phyloP scores from a whole-genome alignment of 2,329 filamentous ascomycete species.

The Colletotrichum viniferum region DNA sequence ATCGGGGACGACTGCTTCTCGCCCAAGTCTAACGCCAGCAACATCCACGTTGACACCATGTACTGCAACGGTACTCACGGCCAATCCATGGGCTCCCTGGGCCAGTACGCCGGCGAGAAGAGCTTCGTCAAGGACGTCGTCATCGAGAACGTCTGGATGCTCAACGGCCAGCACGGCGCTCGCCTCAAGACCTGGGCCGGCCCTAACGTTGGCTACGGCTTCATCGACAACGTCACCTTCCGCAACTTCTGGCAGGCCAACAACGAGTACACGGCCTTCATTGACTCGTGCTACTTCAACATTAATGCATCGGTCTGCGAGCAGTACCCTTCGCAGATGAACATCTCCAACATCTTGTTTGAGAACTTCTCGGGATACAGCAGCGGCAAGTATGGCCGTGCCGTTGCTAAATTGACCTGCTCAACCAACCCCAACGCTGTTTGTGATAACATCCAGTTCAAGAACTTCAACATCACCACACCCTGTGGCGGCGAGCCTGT shows the following conservation, averaged over 20 bases:
- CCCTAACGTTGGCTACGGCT: slow-evolving; percentile 56
- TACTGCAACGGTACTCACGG: slow-evolving; percentile 66
- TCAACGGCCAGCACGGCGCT: slow-evolving; percentile 57
- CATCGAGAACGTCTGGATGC: slow-evolving; percentile 60
- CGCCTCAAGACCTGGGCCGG: slow-evolving; percentile 70
- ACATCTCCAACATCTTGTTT: slow-evolving; percentile 61
- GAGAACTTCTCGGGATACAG: slow-evolving; percentile 60
- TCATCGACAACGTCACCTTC: slow-evolving; percentile 66
- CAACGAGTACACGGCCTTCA: slow-evolving; percentile 66
- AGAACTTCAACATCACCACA: slow-evolving; percentile 57
- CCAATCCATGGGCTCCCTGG: slow-evolving; percentile 64
- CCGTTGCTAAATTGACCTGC: slow-evolving; percentile 58
- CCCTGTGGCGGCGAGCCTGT: slow-evolving; percentile 48
- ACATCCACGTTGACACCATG: slow-evolving; percentile 63
- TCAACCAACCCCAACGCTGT: slow-evolving; percentile 55
- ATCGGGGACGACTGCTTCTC: slow-evolving; percentile 71
- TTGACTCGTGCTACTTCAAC: slow-evolving; percentile 51
- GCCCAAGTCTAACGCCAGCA: slow-evolving; percentile 66
- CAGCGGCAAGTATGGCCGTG: slow-evolving; percentile 56
- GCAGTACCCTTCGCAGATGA: slow-evolving; percentile 56
- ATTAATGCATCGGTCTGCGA: slow-evolving; percentile 66
- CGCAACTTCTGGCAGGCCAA: slow-evolving; percentile 60
- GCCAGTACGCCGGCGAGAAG: slow-evolving; percentile 59
- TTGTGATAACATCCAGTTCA: slow-evolving; percentile 58
- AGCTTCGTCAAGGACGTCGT: slow-evolving; percentile 47